phyloP scores from a whole-genome alignment of 208 protist genomes.

The Tritrichomonas foetus region DNA sequence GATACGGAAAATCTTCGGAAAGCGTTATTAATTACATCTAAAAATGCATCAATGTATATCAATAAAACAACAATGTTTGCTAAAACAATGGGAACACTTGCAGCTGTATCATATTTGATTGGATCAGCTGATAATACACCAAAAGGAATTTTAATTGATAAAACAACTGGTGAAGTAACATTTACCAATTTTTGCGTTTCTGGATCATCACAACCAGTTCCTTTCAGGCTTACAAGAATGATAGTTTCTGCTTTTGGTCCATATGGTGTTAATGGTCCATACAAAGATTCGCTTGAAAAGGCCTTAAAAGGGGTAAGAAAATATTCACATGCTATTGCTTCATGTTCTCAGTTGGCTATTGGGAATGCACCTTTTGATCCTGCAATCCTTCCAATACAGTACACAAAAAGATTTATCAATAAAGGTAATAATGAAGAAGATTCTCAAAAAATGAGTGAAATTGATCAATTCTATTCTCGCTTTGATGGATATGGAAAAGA shows the following conservation, averaged over 20 bases:
- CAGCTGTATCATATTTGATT: not conserved
- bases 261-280: not conserved
- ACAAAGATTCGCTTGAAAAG: not conserved
- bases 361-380: not conserved
- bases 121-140: not conserved
- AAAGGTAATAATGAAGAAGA: too few relatives aligned
- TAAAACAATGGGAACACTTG: not conserved
- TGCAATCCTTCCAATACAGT: not conserved
- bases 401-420: not conserved
- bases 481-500: too few relatives aligned
- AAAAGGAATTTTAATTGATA: not conserved
- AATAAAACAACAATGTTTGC: not conserved
- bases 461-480: too few relatives aligned
- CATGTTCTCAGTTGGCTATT: not conserved
- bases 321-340: not conserved
- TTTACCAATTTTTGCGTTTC: not conserved
- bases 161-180: not conserved
- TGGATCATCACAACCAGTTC: not conserved
- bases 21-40: not conserved
- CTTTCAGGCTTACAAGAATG: conserved; percentile 25
- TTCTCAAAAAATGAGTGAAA: too few relatives aligned
- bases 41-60: not conserved
- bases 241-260: not conserved
- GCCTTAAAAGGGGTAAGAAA: not conserved
- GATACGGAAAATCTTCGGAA: not conserved